phyloP scores from a whole-genome alignment of 1,284 basidiomycete genomes.

The Marasmius sp. region DNA sequence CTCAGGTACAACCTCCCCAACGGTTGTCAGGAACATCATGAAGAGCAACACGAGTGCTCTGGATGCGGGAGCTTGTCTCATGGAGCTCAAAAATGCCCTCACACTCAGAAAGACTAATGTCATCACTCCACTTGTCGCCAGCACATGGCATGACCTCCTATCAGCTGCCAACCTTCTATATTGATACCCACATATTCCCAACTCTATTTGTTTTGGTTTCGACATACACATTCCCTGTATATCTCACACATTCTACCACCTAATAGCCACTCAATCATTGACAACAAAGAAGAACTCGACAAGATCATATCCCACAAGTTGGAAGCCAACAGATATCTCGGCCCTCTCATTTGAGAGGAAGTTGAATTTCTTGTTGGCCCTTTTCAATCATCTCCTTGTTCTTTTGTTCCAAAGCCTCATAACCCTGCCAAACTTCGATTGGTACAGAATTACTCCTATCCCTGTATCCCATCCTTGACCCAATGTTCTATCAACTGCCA shows the following conservation, averaged over 20 bases:
- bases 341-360: conserved; percentile 20
- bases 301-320: no score
- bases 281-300: no score
- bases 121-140: conserved; percentile 14
- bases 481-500: conserved; percentile 34
- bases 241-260: conserved; percentile 19
- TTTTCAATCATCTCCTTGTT: conserved; percentile 39
- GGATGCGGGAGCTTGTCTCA: conserved; percentile 21
- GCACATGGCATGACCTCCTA: conserved; percentile 23
- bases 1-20: conserved; percentile 15
- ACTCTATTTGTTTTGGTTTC: conserved; percentile 23
- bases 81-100: conserved; percentile 25
- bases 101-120: conserved; percentile 14
- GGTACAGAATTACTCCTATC: conserved; percentile 42
- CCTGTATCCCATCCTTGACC: conserved; percentile 11
- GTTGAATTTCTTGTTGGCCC: conserved; percentile 32
- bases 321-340: background rate
- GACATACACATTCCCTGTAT: conserved; percentile 23
- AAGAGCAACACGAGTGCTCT: conserved; percentile 19
- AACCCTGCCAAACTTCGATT: conserved; percentile 27
- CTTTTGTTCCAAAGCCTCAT: conserved; percentile 31
- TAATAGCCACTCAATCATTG: conserved; percentile 24
- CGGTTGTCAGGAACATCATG: no score
- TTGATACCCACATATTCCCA: conserved; percentile 21
- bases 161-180: conserved; percentile 11